phyloP scores from a whole-genome alignment of 495 filamentous ascomycete species.

The Mycothermus thermophilus region DNA sequence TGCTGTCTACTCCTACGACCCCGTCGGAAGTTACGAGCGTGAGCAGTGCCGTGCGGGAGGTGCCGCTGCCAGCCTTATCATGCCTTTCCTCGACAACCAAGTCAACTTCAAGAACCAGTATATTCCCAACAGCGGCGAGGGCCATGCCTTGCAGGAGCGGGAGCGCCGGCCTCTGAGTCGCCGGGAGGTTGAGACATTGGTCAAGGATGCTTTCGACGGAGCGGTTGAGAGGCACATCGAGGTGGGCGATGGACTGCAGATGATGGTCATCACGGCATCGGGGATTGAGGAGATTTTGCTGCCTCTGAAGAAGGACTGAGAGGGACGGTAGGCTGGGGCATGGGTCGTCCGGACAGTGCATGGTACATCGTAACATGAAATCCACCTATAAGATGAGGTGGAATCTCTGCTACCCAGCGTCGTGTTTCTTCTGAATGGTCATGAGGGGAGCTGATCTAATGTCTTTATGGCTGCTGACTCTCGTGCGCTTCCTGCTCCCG shows the following conservation, averaged over 20 bases:
- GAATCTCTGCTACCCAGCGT: too few species aligned
- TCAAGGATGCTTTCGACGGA: slow-evolving; percentile 94
- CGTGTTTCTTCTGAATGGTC: too few species aligned
- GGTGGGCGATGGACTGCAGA: slow-evolving; percentile 91
- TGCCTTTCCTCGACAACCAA: slow-evolving; percentile 98
- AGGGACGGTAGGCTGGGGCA: neutral
- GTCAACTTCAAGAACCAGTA: slow-evolving; percentile 99
- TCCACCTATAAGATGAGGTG: too few species aligned
- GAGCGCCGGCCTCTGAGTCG: slow-evolving; percentile 50
- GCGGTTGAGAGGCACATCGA: slow-evolving; percentile 98
- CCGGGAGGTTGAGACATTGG: slow-evolving; percentile 65
- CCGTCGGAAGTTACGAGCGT: slow-evolving; percentile 89
- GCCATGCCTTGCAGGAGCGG: slow-evolving; percentile 62
- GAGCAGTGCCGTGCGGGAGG: slow-evolving; percentile 92
- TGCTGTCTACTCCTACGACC: slow-evolving; percentile 92
- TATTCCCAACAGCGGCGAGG: slow-evolving; percentile 71
- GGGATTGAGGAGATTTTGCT: slow-evolving; percentile 77
- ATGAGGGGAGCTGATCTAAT: too few species aligned
- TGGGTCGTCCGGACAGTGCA: neutral
- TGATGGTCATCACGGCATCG: slow-evolving; percentile 76
- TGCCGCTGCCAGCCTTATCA: slow-evolving; percentile 91
- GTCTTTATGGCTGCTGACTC: too few species aligned
- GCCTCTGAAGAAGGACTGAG: slow-evolving; percentile 73
- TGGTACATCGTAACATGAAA: slow-evolving; percentile 3
- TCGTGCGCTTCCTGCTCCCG: too few species aligned